Base-by-base conservation (phyloP, 441 rosid species). In the Oxalis stricta region DNA sequence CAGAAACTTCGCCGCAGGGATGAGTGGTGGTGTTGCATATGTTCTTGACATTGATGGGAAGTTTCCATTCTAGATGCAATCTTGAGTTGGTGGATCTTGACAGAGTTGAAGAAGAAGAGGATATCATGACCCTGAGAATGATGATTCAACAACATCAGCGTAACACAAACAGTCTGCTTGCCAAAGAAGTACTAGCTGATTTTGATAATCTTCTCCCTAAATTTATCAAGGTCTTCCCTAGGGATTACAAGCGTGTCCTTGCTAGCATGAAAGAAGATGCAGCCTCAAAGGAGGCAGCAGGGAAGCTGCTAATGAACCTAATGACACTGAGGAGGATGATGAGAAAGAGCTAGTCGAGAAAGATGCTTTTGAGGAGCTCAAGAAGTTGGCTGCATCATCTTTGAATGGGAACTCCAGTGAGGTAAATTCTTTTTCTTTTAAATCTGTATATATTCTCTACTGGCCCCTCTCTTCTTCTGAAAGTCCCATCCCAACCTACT, bases 1-100 rank as follows among this genome's bases (percentile, higher is more conserved):
- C 43, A 77, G 97, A 67, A 93, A 93, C 65, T 93, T 93, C 56
- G 99, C 99, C 52, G 97, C 99, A 7, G 99, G 99, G 49, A 93
- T 93, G 99, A 93, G 99, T 65, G 99, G 99, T 21, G 99, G 99
- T 54, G 37, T 85, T 48, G 97, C 99, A 42, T 93, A 85, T 64
- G 92, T 93, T 58, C 73, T 93, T 33, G 97, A 93, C 55, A 60
- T 62, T 26, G 97, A 88, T 52, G 88, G 86, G 10, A 85, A 65
- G 50, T 93, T 93, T 51, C 70, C 60, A 18, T n/a, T 73, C 95
- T 7, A 74, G 97, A 32, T 93, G 99, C 77, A 93, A 93, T 50
- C 63, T 43, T 34, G 99, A 88, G 63, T 72, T 88, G 26, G 97
- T 93, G 35, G 97, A 93, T 76, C 94, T 93, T 47, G 99, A 93